Conservation (phyloP, 129 eudicot genomes). For the Artemisia argyi region DNA sequence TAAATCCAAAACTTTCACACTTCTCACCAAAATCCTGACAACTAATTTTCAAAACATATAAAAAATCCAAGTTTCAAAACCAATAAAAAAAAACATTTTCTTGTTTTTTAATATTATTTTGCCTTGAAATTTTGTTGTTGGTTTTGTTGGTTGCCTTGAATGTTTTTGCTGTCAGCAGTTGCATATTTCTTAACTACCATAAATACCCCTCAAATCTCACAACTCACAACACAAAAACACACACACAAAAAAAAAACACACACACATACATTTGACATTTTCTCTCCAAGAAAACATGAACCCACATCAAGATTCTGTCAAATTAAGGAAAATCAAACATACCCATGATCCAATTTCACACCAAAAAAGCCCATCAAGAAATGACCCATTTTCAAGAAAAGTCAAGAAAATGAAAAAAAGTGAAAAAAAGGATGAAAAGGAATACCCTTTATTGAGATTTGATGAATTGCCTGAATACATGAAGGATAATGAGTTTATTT, state of each 20-base stretch:
- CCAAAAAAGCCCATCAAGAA: neutral
- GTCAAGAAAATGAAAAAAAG: constrained; percentile 5
- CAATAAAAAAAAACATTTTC: neutral
- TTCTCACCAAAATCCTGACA: neutral
- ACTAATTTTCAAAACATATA: neutral
- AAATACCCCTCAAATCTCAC: constrained; percentile 28
- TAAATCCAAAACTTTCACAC: too few relatives aligned
- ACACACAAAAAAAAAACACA: neutral
- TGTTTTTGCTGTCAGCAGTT: constrained; percentile 44
- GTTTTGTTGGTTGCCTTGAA: constrained; percentile 31
- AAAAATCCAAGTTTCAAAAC: neutral
- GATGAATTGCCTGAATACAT: constrained; percentile 83
- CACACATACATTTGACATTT: too few relatives aligned
- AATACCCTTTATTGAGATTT: constrained; percentile 31
- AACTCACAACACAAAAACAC: constrained; percentile 6
- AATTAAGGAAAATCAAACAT: constrained; percentile 26
- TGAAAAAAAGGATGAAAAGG: neutral
- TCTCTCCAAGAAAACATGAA: constrained; percentile 19
- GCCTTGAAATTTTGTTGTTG: constrained; percentile 16
- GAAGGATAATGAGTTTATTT: constrained; percentile 95
- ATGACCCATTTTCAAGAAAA: neutral
- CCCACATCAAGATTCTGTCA: constrained; percentile 21
- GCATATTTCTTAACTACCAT: constrained; percentile 13
- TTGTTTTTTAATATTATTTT: neutral
- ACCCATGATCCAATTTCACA: constrained; percentile 14